Base-by-base conservation (phyloP, 192 early-diverging fungal species). In the Coemansia guatemalensis region DNA sequence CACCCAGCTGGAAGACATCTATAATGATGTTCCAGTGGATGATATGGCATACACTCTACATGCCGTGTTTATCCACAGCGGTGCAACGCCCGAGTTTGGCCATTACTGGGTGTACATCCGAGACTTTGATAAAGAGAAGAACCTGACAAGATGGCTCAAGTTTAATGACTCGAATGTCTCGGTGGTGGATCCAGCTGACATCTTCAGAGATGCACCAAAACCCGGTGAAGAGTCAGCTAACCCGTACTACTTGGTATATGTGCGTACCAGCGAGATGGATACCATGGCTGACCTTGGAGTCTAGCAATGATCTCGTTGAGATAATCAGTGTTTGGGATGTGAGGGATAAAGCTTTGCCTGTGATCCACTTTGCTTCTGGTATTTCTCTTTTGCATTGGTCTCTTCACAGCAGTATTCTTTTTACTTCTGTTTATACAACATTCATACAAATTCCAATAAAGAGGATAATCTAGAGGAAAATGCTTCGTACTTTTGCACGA, bases 21-120 rank as follows among this genome's bases (percentile, higher is more conserved):
- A 81, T n/a, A 54, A 65, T 0, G 3, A 48, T 22, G 62, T 79
- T 1, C 47, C 41, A 1, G 24, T 29, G 0, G 68, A 69, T n/a
- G 60, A 58, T 2, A 65, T 63, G 62, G 57, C 82, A 23, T 92
- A 92, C 58, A 81, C 76, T 1, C 57, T 89, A 53, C 89, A 92
- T 62, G 91, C 91, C 8, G 89, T 90, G 54, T 92, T 92, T 71
- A 87, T 91, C 50, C 91, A 92, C 55, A 84, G 84, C 58, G 88
- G 88, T 30, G 48, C 39, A 67, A 78, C 86, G 44, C 82, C 84
- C 6, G 88, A 86, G 78, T 76, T 67, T 67, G 91, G 91, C 2
- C 91, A 92, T 58, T 92, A 92, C 58, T 92, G 91, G 91, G 82
- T 88, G 2, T 91, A 92, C 35, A 82, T 92, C 20, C 74, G 83